Percentiles rank a stretch among this genome's conserved stretches.
Conservation (phyloP, 1,139 yeast species). For the Meyerozyma carpophila region DNA sequence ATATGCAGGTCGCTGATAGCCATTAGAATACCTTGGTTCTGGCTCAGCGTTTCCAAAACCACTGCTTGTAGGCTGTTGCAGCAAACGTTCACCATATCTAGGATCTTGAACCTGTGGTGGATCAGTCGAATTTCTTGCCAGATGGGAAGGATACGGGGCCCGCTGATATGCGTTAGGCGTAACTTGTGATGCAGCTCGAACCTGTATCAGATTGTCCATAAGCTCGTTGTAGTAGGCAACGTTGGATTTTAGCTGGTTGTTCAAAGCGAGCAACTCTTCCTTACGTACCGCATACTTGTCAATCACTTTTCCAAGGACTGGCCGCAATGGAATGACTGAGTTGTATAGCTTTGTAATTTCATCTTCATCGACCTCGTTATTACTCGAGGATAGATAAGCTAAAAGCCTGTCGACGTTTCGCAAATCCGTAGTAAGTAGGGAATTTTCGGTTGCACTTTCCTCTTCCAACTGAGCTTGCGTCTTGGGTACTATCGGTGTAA, state of each 20-base stretch:
- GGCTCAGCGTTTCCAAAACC: slow-evolving; percentile 30
- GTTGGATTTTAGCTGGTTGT: slow-evolving; percentile 64
- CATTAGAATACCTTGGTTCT: neutral
- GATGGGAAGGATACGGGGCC: slow-evolving; percentile 17
- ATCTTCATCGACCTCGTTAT: slow-evolving; percentile 23
- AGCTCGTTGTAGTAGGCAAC: slow-evolving; percentile 64
- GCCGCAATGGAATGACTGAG: slow-evolving; percentile 65
- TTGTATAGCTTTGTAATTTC: slow-evolving; percentile 58
- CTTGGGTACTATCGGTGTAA: slow-evolving; percentile 69
- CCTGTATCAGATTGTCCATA: slow-evolving; percentile 46
- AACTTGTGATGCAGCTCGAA: slow-evolving; percentile 13
- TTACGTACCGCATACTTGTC: slow-evolving; percentile 71
- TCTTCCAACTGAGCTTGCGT: slow-evolving; percentile 40
- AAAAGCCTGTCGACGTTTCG: slow-evolving; percentile 62
- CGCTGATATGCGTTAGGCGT: slow-evolving; percentile 2
- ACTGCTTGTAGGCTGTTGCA: slow-evolving; percentile 30
- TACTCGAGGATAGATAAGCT: slow-evolving; percentile 48
- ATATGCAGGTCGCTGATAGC: neutral
- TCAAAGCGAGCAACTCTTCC: slow-evolving; percentile 68
- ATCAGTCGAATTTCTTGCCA: neutral
- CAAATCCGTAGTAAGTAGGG: slow-evolving; percentile 25
- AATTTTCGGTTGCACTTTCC: slow-evolving; percentile 27
- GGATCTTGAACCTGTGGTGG: slow-evolving; percentile 3
- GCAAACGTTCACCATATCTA: slow-evolving; percentile 11
- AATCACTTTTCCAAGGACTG: slow-evolving; percentile 64